phyloP scores from a whole-genome alignment of 225 moss, liverwort and hornwort genomes.

The Marchantia paleacea region DNA sequence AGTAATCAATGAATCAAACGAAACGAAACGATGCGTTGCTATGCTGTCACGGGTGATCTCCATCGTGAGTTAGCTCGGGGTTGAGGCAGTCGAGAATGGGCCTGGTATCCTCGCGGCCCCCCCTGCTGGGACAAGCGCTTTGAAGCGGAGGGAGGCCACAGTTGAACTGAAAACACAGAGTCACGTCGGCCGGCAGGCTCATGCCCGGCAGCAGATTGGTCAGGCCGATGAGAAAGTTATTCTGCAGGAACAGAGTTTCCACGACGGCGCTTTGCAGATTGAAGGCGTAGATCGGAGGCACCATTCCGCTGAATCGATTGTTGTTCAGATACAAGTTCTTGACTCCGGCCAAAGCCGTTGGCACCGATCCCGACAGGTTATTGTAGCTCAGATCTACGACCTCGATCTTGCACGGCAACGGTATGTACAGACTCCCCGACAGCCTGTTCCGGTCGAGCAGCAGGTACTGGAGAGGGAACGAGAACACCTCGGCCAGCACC shows the following conservation, averaged over 20 bases:
- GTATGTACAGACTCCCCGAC: constrained; percentile 30
- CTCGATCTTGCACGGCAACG: constrained; percentile 30
- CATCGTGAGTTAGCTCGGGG: constrained; percentile 8
- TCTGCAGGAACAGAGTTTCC: constrained; percentile 36
- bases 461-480: constrained; percentile 41
- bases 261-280: constrained; percentile 34
- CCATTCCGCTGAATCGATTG: constrained; percentile 44
- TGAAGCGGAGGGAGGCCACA: constrained; percentile 41
- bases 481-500: constrained; percentile 38
- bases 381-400: constrained; percentile 47
- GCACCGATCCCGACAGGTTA: constrained; percentile 36
- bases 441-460: constrained; percentile 35
- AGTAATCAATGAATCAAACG: background rate
- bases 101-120: constrained; percentile 28
- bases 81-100: constrained; percentile 38
- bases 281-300: constrained; percentile 39
- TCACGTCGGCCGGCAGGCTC: constrained; percentile 37
- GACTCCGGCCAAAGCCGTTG: constrained; percentile 36
- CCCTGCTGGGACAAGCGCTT: constrained; percentile 31
- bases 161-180: constrained; percentile 45
- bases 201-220: constrained; percentile 39
- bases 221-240: constrained; percentile 40
- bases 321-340: constrained; percentile 39
- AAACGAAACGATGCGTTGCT: background rate
- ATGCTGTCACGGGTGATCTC: background rate